Evolutionary conservation across 2,329 filamentous ascomycete genomes (phyloP), one percentile per base, ranked within the genome.

Genomic region (Helicocarpus griseus): DNA sequence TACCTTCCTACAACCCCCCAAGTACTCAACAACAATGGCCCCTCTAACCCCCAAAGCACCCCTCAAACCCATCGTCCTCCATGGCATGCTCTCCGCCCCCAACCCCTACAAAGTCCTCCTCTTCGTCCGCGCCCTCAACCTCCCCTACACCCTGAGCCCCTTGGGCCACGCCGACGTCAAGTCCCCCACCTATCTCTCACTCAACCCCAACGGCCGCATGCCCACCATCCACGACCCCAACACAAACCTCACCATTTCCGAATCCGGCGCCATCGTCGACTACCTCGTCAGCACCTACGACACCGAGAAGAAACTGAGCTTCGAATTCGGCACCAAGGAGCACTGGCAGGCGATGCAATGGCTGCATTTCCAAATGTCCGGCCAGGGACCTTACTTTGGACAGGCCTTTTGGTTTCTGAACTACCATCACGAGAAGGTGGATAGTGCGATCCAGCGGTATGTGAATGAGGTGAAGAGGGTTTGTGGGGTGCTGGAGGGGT

Each of bases 191-290:
- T 58, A 56, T 31, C 58, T 60, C 50, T 58, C 59, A 28, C 60
- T 63, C 35, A 63, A 65, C 52, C 61, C 63, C 44, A 61, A 63
- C 29, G 58, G 60, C 14, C 58, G 59, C 22, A 49, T 71, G 1
- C 71, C 68, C 1, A 67, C 69, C 29, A 60, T 76, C 35, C 62
- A 75, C 51, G 73, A 77, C 55, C 71, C 71, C 53, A 71, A 72
- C 53, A 75, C 63, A 14, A 68, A 65, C 52, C 62, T 77, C 36
- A 70, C 67, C 0, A 65, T 75, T 38, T 78, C 73, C 70, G 75
- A 78, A 58, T 73, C 70, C 14, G 73, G 72, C 22, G 75, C 76
- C 9, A 76, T 77, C 58, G 58, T 78, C 52, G 67, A 73, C 53
- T 78, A 69, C 48, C 60, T 70, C 2, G 52, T 66, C 50, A 68